Conservation (phyloP, 768 basidiomycete species). For the Tylopilus vinaceipallidus region DNA sequence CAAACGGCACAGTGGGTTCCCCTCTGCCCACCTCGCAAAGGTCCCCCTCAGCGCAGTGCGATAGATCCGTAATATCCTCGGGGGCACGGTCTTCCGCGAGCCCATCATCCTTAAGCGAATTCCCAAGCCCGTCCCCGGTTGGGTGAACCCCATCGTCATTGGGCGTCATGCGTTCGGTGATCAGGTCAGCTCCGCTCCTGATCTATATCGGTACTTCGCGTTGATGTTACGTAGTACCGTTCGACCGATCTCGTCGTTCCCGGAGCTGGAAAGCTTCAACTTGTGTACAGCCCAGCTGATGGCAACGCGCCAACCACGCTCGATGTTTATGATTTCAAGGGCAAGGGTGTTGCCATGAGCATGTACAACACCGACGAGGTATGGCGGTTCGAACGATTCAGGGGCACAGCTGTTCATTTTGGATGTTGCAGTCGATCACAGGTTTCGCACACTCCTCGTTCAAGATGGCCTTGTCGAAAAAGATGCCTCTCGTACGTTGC, state of each 20-base stretch:
- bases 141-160: slow-evolving; percentile 95
- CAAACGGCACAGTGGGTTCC: slow-evolving; percentile 82
- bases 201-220: background rate
- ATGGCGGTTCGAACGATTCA: slow-evolving; percentile 8
- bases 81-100: slow-evolving; percentile 98
- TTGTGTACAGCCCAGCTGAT: slow-evolving; percentile 82
- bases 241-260: slow-evolving; percentile 91
- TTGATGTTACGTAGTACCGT: slow-evolving; percentile 61
- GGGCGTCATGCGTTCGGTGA: slow-evolving; percentile 98
- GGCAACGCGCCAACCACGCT: slow-evolving; percentile 66
- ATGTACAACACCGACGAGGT: slow-evolving; percentile 99
- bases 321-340: slow-evolving; percentile 93
- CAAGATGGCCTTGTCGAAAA: slow-evolving; percentile 89
- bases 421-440: slow-evolving; percentile 63
- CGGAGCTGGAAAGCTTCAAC: slow-evolving; percentile 90
- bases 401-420: background rate
- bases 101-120: slow-evolving; percentile 91
- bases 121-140: slow-evolving; percentile 93
- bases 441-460: slow-evolving; percentile 98
- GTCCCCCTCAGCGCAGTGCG: background rate
- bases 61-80: slow-evolving; percentile 95
- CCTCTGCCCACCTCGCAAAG: background rate
- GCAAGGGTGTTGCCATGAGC: slow-evolving; percentile 86
- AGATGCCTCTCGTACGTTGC: slow-evolving; percentile 63
- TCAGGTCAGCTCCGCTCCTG: slow-evolving; percentile 50